A percentile compares a stretch with the other conserved stretches of the same genome.
phyloP scores from a whole-genome alignment of 495 filamentous ascomycete genomes.

The Tuber indicum region DNA sequence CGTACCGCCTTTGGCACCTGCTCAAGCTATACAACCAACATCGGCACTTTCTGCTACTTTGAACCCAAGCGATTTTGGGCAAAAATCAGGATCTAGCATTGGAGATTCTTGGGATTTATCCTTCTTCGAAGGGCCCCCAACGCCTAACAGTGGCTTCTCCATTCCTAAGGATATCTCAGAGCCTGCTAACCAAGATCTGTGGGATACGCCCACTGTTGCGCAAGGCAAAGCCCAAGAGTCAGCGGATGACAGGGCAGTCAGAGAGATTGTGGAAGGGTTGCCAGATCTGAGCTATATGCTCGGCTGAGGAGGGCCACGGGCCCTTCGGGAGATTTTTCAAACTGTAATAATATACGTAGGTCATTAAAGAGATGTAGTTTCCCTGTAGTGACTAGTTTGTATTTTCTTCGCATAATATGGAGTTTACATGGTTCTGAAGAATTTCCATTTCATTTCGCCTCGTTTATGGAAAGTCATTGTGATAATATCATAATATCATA shows the following conservation, averaged over 20 bases:
- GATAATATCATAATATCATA: too few species aligned
- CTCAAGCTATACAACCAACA: background rate
- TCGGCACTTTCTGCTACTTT: background rate
- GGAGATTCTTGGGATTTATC: constrained; percentile 40
- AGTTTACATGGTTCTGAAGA: background rate
- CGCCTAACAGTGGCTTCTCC: constrained; percentile 9
- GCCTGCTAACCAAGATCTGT: constrained; percentile 24
- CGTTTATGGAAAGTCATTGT: background rate
- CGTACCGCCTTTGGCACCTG: background rate
- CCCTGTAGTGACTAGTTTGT: background rate
- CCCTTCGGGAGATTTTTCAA: background rate
- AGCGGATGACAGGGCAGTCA: constrained; percentile 35
- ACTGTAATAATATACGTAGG: background rate
- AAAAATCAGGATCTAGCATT: background rate
- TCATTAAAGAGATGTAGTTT: background rate
- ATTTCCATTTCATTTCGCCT: background rate
- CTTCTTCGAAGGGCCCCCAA: constrained; percentile 31
- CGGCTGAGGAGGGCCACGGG: background rate
- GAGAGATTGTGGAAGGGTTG: constrained; percentile 40
- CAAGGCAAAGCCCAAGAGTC: constrained; percentile 22
- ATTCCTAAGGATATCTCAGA: background rate
- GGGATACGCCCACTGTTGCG: constrained; percentile 27
- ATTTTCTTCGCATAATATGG: background rate
- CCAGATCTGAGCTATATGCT: constrained; percentile 46
- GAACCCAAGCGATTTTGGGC: background rate